Conservation (phyloP, 208 protist species). For the Leishmania tarentolae region DNA sequence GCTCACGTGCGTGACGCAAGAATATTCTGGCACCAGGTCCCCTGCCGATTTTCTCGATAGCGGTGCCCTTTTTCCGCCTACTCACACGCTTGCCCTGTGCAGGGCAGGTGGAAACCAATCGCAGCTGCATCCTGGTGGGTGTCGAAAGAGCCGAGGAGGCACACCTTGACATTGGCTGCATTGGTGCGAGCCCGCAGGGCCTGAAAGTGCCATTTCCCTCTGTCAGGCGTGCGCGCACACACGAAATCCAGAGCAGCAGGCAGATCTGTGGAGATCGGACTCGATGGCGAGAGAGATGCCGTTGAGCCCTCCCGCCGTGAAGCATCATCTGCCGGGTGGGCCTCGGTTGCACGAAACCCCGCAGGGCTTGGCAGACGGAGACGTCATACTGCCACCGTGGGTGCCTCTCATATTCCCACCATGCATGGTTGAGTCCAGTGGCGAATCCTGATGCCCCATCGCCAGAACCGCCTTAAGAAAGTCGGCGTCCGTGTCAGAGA, state of each 20-base stretch:
- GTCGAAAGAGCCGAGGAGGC: neutral
- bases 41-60: neutral
- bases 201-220: neutral
- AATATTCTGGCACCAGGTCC: neutral
- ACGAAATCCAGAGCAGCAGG: neutral
- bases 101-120: neutral
- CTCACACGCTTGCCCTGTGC: neutral
- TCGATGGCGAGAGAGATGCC: neutral
- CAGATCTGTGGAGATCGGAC: too few relatives aligned
- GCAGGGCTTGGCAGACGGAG: neutral
- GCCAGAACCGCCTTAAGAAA: neutral
- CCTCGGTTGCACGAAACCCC: neutral
- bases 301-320: neutral
- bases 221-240: neutral
- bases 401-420: neutral
- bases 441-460: neutral
- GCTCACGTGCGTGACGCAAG: neutral
- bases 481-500: neutral
- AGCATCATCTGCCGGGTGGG: neutral
- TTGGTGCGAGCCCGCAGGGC: neutral
- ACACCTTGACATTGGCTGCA: neutral
- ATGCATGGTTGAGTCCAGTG: neutral
- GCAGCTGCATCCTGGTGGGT: neutral
- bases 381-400: neutral
- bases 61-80: neutral